Conservation (phyloP, 768 basidiomycete species). For the Serendipita vermifera region DNA sequence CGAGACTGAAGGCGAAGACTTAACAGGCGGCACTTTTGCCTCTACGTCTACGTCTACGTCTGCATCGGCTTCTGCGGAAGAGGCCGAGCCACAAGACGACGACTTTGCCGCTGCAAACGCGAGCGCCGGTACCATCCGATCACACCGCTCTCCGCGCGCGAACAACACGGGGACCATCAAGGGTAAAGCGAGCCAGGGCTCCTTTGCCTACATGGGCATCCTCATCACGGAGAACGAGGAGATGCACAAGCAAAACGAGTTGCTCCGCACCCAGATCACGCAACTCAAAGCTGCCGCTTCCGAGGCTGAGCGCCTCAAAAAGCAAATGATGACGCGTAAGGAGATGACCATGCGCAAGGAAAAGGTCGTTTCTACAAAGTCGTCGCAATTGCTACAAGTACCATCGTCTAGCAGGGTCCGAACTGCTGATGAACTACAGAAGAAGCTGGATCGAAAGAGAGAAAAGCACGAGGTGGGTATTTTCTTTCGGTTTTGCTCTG, state of each 20-base stretch:
- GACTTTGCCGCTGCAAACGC: too few relatives aligned
- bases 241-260: not conserved
- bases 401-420: too few relatives aligned
- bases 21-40: too few relatives aligned
- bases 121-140: too few relatives aligned
- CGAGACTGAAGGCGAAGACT: too few relatives aligned
- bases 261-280: not conserved
- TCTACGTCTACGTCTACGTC: not conserved
- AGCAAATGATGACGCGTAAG: not conserved
- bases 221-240: too few relatives aligned
- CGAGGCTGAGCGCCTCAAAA: not conserved
- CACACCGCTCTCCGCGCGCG: too few relatives aligned
- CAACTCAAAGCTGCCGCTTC: not conserved
- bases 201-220: too few relatives aligned
- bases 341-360: not conserved
- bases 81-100: too few relatives aligned
- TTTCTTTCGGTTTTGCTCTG: not conserved
- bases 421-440: not conserved
- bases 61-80: not conserved
- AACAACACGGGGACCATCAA: too few relatives aligned
- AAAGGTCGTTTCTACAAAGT: not conserved
- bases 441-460: not conserved
- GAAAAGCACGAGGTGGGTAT: constrained; percentile 1
- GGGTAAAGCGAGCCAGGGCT: too few relatives aligned
- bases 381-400: too few relatives aligned